Conservation (phyloP, 2,329 filamentous ascomycete genomes). For the Curvularia hawaiiensis region DNA sequence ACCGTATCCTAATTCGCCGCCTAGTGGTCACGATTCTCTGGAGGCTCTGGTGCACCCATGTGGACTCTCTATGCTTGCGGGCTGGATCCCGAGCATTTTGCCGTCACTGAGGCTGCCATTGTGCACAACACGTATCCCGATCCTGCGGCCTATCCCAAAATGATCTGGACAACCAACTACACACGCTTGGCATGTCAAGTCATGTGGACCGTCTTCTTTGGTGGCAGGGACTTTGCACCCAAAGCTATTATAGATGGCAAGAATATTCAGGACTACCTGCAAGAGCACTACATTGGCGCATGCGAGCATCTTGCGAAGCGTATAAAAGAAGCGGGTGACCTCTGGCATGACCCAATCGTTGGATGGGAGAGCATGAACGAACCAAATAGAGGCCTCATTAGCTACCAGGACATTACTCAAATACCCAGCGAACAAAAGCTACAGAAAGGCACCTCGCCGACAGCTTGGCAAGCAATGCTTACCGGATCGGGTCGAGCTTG, state of each 20-base stretch:
- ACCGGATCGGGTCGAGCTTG: constrained; percentile 89
- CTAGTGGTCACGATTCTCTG: constrained; percentile 91
- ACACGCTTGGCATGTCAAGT: constrained; percentile 83
- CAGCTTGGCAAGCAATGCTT: constrained; percentile 90
- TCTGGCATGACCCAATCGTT: constrained; percentile 85
- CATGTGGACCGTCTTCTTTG: constrained; percentile 95
- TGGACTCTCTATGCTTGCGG: constrained; percentile 98
- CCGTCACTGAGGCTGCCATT: constrained; percentile 84
- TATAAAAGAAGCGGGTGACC: constrained; percentile 86
- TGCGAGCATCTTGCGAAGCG: constrained; percentile 79
- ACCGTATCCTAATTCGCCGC: constrained; percentile 25
- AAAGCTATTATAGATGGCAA: constrained; percentile 93
- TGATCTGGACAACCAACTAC: constrained; percentile 99
- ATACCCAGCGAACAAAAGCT: constrained; percentile 88
- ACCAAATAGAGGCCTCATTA: constrained; percentile 86
- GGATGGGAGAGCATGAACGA: constrained; percentile 98
- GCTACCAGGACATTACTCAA: constrained; percentile 77
- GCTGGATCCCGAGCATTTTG: constrained; percentile 83
- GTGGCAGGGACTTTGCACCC: constrained; percentile 86
- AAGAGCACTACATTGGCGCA: constrained; percentile 82
- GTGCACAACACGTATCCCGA: constrained; percentile 94
- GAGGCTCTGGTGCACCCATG: constrained; percentile 93
- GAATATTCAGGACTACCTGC: constrained; percentile 96
- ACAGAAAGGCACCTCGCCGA: constrained; percentile 91
- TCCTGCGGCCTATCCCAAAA: constrained; percentile 88